Conservation (phyloP, 139 green algal species). For the Nannochloris sp. region DNA sequence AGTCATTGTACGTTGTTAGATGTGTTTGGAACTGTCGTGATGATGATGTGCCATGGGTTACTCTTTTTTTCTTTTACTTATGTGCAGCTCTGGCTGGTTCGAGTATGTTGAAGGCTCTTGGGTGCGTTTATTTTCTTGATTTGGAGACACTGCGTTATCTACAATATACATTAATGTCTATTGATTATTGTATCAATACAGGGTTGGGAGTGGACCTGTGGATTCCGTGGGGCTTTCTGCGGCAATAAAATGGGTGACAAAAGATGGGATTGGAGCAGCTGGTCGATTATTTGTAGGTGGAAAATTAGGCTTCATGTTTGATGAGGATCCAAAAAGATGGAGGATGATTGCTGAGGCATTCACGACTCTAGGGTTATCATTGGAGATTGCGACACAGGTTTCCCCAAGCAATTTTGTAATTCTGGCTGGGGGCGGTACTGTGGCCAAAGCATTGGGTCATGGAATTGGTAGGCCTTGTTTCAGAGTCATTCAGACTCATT, state of each 20-base stretch:
- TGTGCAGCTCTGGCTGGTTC: constrained; percentile 44
- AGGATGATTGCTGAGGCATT: constrained; percentile 57
- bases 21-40: background rate
- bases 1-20: background rate
- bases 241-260: constrained; percentile 66
- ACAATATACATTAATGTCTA: too few relatives aligned
- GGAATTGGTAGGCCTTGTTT: constrained; percentile 73
- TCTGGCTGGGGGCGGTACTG: constrained; percentile 57
- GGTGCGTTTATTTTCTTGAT: constrained; percentile 4
- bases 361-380: constrained; percentile 43
- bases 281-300: constrained; percentile 57
- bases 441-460: constrained; percentile 61
- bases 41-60: too few relatives aligned
- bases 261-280: constrained; percentile 64
- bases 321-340: constrained; percentile 58
- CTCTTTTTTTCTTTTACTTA: too few relatives aligned
- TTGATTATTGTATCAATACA: too few relatives aligned
- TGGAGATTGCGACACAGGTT: constrained; percentile 69
- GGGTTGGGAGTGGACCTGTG: constrained; percentile 28
- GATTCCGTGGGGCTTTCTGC: constrained; percentile 39
- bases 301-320: constrained; percentile 54
- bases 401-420: constrained; percentile 63
- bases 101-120: constrained; percentile 63
- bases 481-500: constrained; percentile 73
- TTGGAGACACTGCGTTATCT: too few relatives aligned